phyloP scores from a whole-genome alignment of 768 basidiomycete species.

The Podaxis mareebaensis region DNA sequence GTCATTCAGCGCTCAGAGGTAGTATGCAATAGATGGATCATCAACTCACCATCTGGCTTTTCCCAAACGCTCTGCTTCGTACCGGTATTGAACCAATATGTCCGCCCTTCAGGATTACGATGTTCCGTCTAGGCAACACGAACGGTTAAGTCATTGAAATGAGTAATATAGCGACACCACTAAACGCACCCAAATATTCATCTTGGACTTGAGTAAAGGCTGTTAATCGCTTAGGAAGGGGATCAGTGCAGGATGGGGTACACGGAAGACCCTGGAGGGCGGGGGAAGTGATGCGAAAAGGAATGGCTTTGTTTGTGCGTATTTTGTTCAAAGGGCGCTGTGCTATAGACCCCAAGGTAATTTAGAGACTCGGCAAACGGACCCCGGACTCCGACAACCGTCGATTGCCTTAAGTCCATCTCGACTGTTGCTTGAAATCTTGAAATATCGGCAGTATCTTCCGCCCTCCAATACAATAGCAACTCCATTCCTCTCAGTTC shows the following conservation, averaged over 20 bases:
- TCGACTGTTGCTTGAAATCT: background rate
- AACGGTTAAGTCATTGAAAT: background rate
- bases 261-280: background rate
- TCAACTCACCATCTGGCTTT: constrained; percentile 82
- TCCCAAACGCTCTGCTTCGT: constrained; percentile 96
- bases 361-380: background rate
- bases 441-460: too few species aligned
- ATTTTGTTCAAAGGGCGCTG: constrained; percentile 9
- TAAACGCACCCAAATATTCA: constrained; percentile 37
- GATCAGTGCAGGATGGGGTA: constrained; percentile 4
- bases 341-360: background rate
- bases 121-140: constrained; percentile 74
- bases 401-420: background rate
- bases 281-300: background rate
- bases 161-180: background rate
- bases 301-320: constrained; percentile 19
- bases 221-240: background rate
- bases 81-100: constrained; percentile 93
- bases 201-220: constrained; percentile 15
- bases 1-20: background rate
- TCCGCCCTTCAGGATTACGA: constrained; percentile 94
- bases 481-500: too few species aligned
- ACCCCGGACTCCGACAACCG: background rate
- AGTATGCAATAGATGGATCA: background rate
- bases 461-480: too few species aligned